Base-by-base conservation (phyloP, 495 filamentous ascomycete species). In the Penicillium robsamsonii region DNA sequence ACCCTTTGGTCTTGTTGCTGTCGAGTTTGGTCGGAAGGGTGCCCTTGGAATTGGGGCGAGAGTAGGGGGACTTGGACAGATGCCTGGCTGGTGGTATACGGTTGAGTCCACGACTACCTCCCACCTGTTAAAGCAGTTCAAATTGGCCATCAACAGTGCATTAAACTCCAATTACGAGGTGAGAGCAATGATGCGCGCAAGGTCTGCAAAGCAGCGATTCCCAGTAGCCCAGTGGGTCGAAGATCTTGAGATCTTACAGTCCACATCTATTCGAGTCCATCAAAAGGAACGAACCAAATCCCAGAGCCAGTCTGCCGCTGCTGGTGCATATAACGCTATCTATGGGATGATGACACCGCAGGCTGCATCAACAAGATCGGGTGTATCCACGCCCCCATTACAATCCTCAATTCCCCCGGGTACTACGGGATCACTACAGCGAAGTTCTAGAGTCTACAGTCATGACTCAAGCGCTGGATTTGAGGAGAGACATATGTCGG, bases 1-100 rank as follows among this genome's bases (percentile, higher is more conserved):
- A 66, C 88, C 88, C 0, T 92, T 92, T 59, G 88, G 88, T 29
- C 70, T 92, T n/a, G 88, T 91, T 4, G 88, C 88, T 30, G 88
- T 91, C 43, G 88, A 91, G 63, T 91, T 91, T 60, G 88, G 88
- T 25, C 78, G 88, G 24, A 90, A 91, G 66, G 88, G 88, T 41
- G 88, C 88, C 13, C 76, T 91, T 15, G 87, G 88, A 49, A 86
- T 91, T 50, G 88, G 88, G 20, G 84, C 86, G 33, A 70, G 79
- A 47, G 79, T 82, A n/a, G 79, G 79, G 52, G 88, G 88, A 25
- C 76, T 91, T 30, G 88, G 88, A 3, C 84, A 89, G 59, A 90
- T 90, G 87, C 88, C 88, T n/a, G 87, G 88, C 35, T 90, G 78
- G 86, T 75, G 87, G 87, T 69, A 90, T 79, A 57, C 79, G 73